These are phyloP conservation scores for Thielaviopsis ethacetica DNA, from an alignment of 2,329 filamentous ascomycete genomes.

Conservation along the genomic window DNA sequence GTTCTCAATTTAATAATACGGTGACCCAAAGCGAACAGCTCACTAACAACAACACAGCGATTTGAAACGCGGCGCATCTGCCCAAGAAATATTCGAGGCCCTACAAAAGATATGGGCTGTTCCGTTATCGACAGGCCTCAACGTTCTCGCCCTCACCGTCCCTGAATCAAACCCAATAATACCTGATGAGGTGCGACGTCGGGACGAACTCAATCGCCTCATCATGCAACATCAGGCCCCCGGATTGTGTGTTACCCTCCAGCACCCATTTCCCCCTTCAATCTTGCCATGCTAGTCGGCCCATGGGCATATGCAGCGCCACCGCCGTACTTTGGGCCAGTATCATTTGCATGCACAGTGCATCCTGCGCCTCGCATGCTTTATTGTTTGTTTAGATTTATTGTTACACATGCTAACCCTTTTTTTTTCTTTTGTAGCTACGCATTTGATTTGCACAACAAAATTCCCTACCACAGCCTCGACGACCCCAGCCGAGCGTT, in stretches of 20 bases:
- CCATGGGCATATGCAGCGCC: too few species aligned
- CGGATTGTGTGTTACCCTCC: conserved; percentile 28
- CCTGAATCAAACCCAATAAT: conserved; percentile 29
- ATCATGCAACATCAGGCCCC: conserved; percentile 33
- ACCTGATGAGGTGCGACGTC: conserved; percentile 18
- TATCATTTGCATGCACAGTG: too few species aligned
- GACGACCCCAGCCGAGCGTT: conserved; percentile 25
- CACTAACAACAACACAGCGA: conserved; percentile 24
- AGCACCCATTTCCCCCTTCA: too few species aligned
- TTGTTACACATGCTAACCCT: not conserved
- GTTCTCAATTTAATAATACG: conserved; percentile 11
- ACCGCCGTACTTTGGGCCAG: too few species aligned
- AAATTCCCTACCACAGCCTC: conserved; percentile 37
- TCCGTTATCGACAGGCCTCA: conserved; percentile 30
- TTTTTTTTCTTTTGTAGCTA: conserved; percentile 23
- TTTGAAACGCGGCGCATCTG: conserved; percentile 24
- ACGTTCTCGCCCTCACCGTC: conserved; percentile 47
- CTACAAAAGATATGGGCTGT: conserved; percentile 35
- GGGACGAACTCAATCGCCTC: conserved; percentile 32
- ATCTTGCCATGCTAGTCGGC: not conserved
- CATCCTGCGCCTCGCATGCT: too few species aligned
- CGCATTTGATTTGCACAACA: conserved; percentile 37
- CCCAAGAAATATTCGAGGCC: conserved; percentile 29
- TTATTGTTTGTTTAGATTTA: too few species aligned
- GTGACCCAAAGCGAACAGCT: too few species aligned